These are phyloP conservation scores for Nakazawaea populi DNA, from an alignment of 805 yeast genomes.

Conservation along the genomic window DNA sequence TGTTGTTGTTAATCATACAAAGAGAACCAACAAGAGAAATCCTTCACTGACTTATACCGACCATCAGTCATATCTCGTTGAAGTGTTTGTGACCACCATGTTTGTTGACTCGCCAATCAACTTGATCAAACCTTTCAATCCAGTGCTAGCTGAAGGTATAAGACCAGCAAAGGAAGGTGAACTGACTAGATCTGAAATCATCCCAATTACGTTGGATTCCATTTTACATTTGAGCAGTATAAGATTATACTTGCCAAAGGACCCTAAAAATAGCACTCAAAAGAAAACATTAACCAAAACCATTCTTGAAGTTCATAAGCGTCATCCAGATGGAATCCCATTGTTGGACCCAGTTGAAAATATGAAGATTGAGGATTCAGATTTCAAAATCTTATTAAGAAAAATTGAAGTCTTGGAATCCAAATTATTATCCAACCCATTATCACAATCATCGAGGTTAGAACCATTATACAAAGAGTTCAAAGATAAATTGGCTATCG, in stretches of 20 bases:
- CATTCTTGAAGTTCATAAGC: conserved; percentile 69
- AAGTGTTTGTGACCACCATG: conserved; percentile 74
- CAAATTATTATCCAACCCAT: conserved; percentile 65
- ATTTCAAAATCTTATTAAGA: conserved; percentile 62
- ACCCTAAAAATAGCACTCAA: conserved; percentile 54
- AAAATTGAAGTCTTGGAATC: conserved; percentile 81
- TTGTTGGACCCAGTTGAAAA: conserved; percentile 82
- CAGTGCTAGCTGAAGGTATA: conserved; percentile 80
- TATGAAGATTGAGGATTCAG: conserved; percentile 86
- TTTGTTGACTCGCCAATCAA: conserved; percentile 81
- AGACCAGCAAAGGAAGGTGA: conserved; percentile 78
- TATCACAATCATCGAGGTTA: conserved; percentile 55
- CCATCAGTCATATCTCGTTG: conserved; percentile 85
- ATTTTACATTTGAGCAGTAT: conserved; percentile 72
- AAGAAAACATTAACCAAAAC: conserved; percentile 65
- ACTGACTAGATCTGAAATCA: conserved; percentile 62
- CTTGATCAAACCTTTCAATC: conserved; percentile 70
- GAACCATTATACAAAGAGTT: conserved; percentile 60
- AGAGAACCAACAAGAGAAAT: conserved; percentile 60
- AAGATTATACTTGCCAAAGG: conserved; percentile 74
- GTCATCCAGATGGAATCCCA: conserved; percentile 92
- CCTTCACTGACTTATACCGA: conserved; percentile 59
- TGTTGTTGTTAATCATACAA: conserved; percentile 70
- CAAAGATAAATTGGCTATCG: conserved; percentile 55
- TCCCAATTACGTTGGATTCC: conserved; percentile 81